Evolutionary conservation across 225 moss, liverwort and hornwort genomes (phyloP).

Genomic region (Pseudisothecium myosuroides): DNA sequence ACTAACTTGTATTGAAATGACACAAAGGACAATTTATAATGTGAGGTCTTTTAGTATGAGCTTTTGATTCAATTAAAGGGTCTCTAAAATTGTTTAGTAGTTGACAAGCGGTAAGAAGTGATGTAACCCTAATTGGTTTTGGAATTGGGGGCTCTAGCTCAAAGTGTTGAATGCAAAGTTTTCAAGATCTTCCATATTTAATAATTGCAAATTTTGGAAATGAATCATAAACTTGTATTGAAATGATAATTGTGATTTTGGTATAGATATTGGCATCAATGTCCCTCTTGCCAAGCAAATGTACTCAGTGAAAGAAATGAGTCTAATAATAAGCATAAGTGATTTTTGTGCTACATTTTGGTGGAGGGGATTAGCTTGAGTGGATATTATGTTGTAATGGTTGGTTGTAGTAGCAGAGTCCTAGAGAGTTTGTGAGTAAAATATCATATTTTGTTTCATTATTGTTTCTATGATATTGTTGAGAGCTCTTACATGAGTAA

Average conservation of each 20-base stretch:
- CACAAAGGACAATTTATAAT: no score
- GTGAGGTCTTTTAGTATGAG: no score
- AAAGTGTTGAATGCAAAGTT: neutral
- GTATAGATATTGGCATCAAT: neutral
- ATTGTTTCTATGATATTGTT: neutral
- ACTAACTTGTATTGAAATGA: neutral
- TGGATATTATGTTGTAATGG: neutral
- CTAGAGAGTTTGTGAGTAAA: no score
- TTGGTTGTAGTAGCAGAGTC: neutral
- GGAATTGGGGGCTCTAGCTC: neutral
- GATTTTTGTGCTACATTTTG: neutral
- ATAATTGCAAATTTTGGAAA: neutral
- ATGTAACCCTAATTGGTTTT: no score
- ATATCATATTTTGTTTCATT: neutral
- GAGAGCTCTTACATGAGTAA: neutral
- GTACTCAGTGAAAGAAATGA: neutral
- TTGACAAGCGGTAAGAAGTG: no score
- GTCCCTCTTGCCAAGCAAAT: neutral
- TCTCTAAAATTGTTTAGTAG: no score
- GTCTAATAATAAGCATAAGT: neutral
- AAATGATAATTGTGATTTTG: neutral
- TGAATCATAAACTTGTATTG: neutral
- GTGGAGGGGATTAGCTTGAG: neutral
- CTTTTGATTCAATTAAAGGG: no score
- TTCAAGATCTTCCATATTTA: neutral